These are phyloP conservation scores for Cladobotryum mycophilum DNA, from an alignment of 2,329 filamentous ascomycete species.

Conservation along the genomic window DNA sequence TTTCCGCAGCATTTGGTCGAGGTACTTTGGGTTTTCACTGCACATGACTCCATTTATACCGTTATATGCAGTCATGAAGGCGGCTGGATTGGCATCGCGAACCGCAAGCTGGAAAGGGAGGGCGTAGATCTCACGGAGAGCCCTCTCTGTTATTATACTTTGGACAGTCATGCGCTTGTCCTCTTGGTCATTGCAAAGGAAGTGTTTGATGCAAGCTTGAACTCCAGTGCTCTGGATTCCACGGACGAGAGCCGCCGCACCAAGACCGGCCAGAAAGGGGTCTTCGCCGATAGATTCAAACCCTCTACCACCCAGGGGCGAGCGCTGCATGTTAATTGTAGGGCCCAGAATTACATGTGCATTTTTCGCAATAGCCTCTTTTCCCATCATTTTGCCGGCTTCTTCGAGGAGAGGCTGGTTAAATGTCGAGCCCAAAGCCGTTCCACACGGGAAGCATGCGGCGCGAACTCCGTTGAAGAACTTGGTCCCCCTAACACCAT, in stretches of 20 bases:
- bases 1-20: slow-evolving; percentile 45
- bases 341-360: slow-evolving; percentile 54
- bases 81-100: slow-evolving; percentile 43
- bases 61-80: slow-evolving; percentile 56
- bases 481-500: slow-evolving; percentile 60
- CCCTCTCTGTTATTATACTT: slow-evolving; percentile 48
- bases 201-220: slow-evolving; percentile 54
- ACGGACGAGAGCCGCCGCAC: slow-evolving; percentile 46
- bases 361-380: slow-evolving; percentile 49
- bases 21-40: slow-evolving; percentile 45
- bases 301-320: slow-evolving; percentile 52
- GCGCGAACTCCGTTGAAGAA: slow-evolving; percentile 59
- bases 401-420: slow-evolving; percentile 46
- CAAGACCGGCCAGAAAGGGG: slow-evolving; percentile 49
- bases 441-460: slow-evolving; percentile 57
- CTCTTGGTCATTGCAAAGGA: slow-evolving; percentile 57
- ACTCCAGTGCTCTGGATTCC: slow-evolving; percentile 53
- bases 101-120: slow-evolving; percentile 53
- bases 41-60: slow-evolving; percentile 52
- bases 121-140: slow-evolving; percentile 53
- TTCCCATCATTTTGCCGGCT: slow-evolving; percentile 45
- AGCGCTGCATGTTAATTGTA: slow-evolving; percentile 57
- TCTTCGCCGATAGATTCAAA: slow-evolving; percentile 56
- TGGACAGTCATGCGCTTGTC: slow-evolving; percentile 51
- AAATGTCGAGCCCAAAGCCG: slow-evolving; percentile 52